Evolutionary conservation across 495 filamentous ascomycete genomes (phyloP), one percentile per base, ranked within the genome.

Genomic region (Rusavskia elegans): DNA sequence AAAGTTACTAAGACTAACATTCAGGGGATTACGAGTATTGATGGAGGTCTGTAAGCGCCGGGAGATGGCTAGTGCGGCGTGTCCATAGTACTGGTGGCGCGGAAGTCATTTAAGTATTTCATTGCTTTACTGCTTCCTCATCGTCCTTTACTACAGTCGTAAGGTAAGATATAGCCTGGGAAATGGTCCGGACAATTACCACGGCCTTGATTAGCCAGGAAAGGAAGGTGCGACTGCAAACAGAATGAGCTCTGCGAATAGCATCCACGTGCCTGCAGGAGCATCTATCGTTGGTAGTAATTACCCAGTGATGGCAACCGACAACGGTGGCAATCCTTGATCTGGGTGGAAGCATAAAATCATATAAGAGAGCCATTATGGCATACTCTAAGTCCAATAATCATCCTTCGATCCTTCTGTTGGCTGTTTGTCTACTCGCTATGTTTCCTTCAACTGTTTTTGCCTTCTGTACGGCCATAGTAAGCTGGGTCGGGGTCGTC

Each of bases 371-470:
- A 29, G 19, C 23, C 23, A 25, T 16, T 11, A 46, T 29, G 44
- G 14, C 23, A 29, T 23, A 0, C 10, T 46, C 44, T 1, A 46
- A 20, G 19, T 7, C 16, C 23, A 14, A 25, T 16, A 46, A 25
- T 46, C 23, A 16, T 6, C 21, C 14, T 16, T 46, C 9, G 13
- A 0, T 46, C 16, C 29, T 5, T 5, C 14, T 29, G 2, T n/a
- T 29, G 13, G 3, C 17, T 11, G 1, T 13, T 2, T 25, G 20
- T 46, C 20, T 23, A 5, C 6, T 48, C 39, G 37, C 21, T 7
- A 57, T 57, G 51, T 40, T 53, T 45, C 21, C 19, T 30, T 41
- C 39, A 6, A 42, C 23, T 45, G 45, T n/a, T 21, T 20, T 46
- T 1, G 5, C 45, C 19, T 11, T 50, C 10, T 49, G 45, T 25